A percentile compares a stretch with the other conserved stretches of the same genome.
These are phyloP conservation scores for Xylaria sp. DNA, from an alignment of 2,329 filamentous ascomycete genomes.

Conservation along the genomic window DNA sequence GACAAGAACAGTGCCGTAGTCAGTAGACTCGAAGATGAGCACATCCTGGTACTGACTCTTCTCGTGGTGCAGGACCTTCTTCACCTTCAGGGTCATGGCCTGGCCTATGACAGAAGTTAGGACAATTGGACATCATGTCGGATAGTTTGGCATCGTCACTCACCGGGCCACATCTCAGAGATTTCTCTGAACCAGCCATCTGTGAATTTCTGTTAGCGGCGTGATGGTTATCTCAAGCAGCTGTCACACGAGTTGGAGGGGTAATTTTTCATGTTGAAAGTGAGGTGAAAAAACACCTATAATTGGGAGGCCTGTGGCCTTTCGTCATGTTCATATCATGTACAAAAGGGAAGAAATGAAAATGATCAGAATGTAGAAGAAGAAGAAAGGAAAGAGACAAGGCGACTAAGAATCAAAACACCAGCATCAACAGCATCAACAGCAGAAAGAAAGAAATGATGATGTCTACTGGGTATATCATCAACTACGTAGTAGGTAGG, in stretches of 20 bases:
- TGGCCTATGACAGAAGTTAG: slow-evolving; percentile 65
- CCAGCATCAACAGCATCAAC: too few relatives aligned
- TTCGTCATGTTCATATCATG: not conserved
- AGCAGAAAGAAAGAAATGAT: slow-evolving; percentile 1
- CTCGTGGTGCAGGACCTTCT: slow-evolving; percentile 98
- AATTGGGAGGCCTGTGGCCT: too few relatives aligned
- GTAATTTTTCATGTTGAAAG: too few relatives aligned
- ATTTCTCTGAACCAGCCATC: slow-evolving; percentile 99
- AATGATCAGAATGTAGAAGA: not conserved
- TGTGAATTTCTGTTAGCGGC: slow-evolving; percentile 41
- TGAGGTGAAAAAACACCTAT: not conserved
- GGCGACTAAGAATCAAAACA: not conserved
- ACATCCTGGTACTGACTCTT: slow-evolving; percentile 99
- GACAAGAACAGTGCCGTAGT: slow-evolving; percentile 94
- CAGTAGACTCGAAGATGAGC: slow-evolving; percentile 96
- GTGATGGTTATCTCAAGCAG: not conserved
- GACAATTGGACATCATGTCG: not conserved
- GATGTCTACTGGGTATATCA: slow-evolving; percentile 3
- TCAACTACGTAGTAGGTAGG: too few relatives aligned
- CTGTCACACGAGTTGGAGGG: not conserved
- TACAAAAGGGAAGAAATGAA: too few relatives aligned
- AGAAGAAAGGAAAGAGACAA: not conserved
- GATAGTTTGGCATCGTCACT: slow-evolving; percentile 34
- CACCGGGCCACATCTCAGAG: slow-evolving; percentile 93
- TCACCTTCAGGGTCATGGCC: slow-evolving; percentile 97